Percentiles rank a stretch among this genome's conserved stretches.
These are phyloP conservation scores for Uronychia binucleata DNA, from an alignment of 73 alveolate species.

Conservation along the genomic window DNA sequence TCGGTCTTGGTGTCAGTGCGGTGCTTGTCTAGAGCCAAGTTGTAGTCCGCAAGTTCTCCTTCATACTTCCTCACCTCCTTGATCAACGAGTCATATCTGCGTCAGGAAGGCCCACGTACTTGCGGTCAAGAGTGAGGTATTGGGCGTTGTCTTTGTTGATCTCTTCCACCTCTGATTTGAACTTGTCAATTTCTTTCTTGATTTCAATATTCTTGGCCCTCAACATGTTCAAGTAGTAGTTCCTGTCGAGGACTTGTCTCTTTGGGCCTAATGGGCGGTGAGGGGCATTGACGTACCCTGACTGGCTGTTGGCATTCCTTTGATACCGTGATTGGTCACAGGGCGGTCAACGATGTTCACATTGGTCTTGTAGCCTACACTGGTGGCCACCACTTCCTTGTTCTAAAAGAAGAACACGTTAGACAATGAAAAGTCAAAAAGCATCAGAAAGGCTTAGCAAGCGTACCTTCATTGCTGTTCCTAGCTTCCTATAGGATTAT, in stretches of 20 bases:
- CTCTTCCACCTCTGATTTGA: constrained; percentile 88
- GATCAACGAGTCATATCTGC: constrained; percentile 91
- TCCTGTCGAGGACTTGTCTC: constrained; percentile 82
- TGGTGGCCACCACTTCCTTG: constrained; percentile 34
- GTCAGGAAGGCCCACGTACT: too few relatives aligned
- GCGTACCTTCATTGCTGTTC: too few relatives aligned
- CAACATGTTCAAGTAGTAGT: constrained; percentile 78
- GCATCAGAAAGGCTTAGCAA: too few relatives aligned
- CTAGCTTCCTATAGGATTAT: too few relatives aligned
- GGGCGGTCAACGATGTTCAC: constrained; percentile 93
- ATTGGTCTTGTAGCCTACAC: constrained; percentile 86
- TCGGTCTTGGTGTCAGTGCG: constrained; percentile 95
- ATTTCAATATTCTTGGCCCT: constrained; percentile 84
- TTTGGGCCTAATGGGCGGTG: constrained; percentile 87
- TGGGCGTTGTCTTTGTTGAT: constrained; percentile 87
- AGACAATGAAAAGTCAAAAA: too few relatives aligned
- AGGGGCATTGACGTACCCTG: constrained; percentile 82
- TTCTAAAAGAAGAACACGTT: too few relatives aligned
- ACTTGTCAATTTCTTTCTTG: constrained; percentile 80
- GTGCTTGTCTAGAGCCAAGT: constrained; percentile 94
- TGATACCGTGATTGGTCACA: constrained; percentile 92
- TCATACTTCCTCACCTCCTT: constrained; percentile 96
- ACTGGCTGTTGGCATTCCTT: constrained; percentile 79
- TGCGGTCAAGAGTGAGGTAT: constrained; percentile 85
- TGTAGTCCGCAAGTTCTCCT: constrained; percentile 98